Base-by-base conservation (phyloP, 2,329 filamentous ascomycete species). In the Xylogone sp. region DNA sequence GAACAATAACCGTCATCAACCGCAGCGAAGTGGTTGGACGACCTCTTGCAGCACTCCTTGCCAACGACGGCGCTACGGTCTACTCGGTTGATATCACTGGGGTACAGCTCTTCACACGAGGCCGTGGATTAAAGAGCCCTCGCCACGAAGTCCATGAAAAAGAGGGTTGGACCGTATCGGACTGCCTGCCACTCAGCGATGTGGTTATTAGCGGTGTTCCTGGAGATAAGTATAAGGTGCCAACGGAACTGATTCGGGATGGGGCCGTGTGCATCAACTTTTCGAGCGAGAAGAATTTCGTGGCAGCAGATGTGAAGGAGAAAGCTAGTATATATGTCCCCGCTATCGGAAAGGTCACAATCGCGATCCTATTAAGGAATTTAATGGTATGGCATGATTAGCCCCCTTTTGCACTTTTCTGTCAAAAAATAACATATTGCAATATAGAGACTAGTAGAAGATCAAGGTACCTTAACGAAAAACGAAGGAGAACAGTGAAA, bases 191-290 rank as follows among this genome's bases (percentile, higher is more conserved):
- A 1, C 75, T 93, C 54, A 96, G 91, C 66, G 94, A 99, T 68
- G 93, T 97, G 18, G 87, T 99, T 55, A 95, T 99, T 63, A 88
- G 88, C 49, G 94, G 94, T 58, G 94, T 99, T 2, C 94, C 94
- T 0, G 83, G 84, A 21, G 88, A 96, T 57, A 82, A 78, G 54
- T 99, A 87, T 80, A 97, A 97, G 76, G 88, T 99, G 21, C 89
- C 92, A 5, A 87, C 86, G 3, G 82, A 89, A 48, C 75, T 94
- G 56, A 77, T 99, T 63, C 83, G 90, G 45, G 89, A 96, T 51
- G 94, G 94, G 45, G 92, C 90, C 24, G 90, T 96, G n/a, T 99
- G 94, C 77, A 92, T 99, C 75, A 99, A 99, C 73, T 97, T 99
- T 69, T 95, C 91, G 7, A 96, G 90, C 48, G 90, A 88, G 71